Percentiles rank a stretch among this genome's conserved stretches.
Conservation (phyloP, 2,329 filamentous ascomycete species). For the Hypoxylon sp. region DNA sequence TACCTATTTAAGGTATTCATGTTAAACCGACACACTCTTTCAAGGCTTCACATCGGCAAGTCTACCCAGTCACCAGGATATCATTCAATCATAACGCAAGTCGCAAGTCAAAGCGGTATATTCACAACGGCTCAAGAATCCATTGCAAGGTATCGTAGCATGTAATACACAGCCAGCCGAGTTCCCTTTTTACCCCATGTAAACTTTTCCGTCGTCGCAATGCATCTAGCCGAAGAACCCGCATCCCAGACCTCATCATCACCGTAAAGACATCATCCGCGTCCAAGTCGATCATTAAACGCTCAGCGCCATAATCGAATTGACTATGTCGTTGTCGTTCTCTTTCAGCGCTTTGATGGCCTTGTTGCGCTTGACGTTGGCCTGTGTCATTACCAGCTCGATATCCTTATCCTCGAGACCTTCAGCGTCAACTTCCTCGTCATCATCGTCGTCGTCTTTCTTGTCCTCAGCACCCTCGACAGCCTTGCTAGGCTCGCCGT, state of each 20-base stretch:
- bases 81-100: slow-evolving; percentile 21
- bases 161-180: slow-evolving; percentile 49
- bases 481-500: slow-evolving; percentile 76
- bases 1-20: too few relatives aligned
- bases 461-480: slow-evolving; percentile 74
- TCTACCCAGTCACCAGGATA: slow-evolving; percentile 2
- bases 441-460: slow-evolving; percentile 88
- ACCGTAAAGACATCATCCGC: slow-evolving; percentile 24
- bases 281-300: slow-evolving; percentile 66
- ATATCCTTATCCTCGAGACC: slow-evolving; percentile 99
- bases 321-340: slow-evolving; percentile 99
- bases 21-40: too few relatives aligned
- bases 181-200: slow-evolving; percentile 43
- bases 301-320: slow-evolving; percentile 99
- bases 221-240: slow-evolving; percentile 40
- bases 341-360: slow-evolving; percentile 98
- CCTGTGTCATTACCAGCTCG: slow-evolving; percentile 98
- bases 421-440: slow-evolving; percentile 95
- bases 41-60: background rate
- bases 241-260: slow-evolving; percentile 8
- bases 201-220: slow-evolving; percentile 45
- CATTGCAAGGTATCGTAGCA: slow-evolving; percentile 50
- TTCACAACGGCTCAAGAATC: slow-evolving; percentile 41
- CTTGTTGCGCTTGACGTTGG: slow-evolving; percentile 97
- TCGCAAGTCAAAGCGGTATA: slow-evolving; percentile 10